phyloP scores from a whole-genome alignment of 2,329 filamentous ascomycete species.

The Simplicillium sp. region DNA sequence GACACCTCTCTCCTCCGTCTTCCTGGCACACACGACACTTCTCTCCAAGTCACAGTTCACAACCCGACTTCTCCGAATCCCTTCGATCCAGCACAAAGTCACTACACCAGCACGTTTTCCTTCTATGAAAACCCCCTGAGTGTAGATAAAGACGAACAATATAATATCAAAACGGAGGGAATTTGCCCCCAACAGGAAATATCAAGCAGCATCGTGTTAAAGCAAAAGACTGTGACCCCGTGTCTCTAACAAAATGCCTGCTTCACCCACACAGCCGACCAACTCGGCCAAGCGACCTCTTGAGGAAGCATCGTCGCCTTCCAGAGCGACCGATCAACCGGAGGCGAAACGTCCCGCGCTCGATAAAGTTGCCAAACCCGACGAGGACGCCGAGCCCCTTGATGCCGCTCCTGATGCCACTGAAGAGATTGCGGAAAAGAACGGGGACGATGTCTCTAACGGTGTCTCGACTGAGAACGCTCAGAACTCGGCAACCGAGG shows the following conservation, averaged over 20 bases:
- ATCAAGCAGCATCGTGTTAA: conserved; percentile 18
- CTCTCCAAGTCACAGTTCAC: conserved; percentile 12
- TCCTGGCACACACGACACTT: too few relatives aligned
- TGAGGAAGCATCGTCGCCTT: conserved; percentile 93
- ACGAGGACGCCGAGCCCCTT: conserved; percentile 41
- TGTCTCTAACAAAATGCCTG: conserved; percentile 53
- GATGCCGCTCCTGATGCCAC: conserved; percentile 20
- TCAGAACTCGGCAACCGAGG: conserved; percentile 48
- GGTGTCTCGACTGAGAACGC: conserved; percentile 47
- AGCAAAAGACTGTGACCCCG: not conserved
- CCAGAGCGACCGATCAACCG: conserved; percentile 81
- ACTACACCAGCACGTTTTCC: conserved; percentile 88
- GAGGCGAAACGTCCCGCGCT: conserved; percentile 95
- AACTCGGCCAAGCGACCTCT: conserved; percentile 83
- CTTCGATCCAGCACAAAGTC: conserved; percentile 27
- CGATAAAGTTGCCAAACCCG: conserved; percentile 77
- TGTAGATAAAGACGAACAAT: conserved; percentile 58
- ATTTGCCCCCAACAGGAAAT: conserved; percentile 12
- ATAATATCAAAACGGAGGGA: conserved; percentile 28
- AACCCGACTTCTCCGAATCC: conserved; percentile 30
- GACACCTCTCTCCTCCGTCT: too few relatives aligned
- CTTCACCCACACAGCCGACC: conserved; percentile 55
- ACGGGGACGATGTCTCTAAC: conserved; percentile 40
- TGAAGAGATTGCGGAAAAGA: conserved; percentile 33
- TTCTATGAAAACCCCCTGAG: conserved; percentile 67